phyloP scores from a whole-genome alignment of 129 eudicot species.

The Chrysanthemum makinoi region DNA sequence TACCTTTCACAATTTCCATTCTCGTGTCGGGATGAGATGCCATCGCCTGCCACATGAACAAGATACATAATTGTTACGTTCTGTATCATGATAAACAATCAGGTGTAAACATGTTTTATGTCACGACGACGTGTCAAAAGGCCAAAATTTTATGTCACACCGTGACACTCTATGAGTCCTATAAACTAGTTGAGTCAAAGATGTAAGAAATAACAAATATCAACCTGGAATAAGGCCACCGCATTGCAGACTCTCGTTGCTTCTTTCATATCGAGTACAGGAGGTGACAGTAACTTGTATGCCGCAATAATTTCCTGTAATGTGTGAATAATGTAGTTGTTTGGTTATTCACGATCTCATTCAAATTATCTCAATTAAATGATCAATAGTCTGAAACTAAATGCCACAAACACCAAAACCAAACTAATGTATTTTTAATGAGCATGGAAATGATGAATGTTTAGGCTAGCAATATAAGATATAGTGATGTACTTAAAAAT shows the following conservation, averaged over 20 bases:
- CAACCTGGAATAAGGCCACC: slow-evolving; percentile 46
- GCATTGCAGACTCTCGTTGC: slow-evolving; percentile 45
- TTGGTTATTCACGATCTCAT: not conserved
- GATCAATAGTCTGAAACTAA: not conserved
- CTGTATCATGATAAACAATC: not conserved
- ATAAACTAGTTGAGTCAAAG: not conserved
- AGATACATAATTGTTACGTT: slow-evolving; percentile 16
- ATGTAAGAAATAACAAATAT: not conserved
- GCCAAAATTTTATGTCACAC: not conserved
- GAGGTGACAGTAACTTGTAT: slow-evolving; percentile 41
- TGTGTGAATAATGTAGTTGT: not conserved
- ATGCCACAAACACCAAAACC: not conserved
- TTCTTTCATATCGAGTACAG: slow-evolving; percentile 27
- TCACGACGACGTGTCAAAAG: not conserved
- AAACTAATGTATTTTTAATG: too few species aligned
- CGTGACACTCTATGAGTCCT: not conserved
- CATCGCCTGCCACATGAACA: slow-evolving; percentile 28
- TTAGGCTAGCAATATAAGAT: too few species aligned
- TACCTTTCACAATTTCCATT: slow-evolving; percentile 34
- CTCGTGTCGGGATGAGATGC: slow-evolving; percentile 33
- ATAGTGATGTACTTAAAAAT: not conserved
- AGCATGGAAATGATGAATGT: too few species aligned
- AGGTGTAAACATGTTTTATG: not conserved
- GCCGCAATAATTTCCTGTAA: slow-evolving; percentile 42
- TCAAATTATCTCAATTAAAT: not conserved